A percentile compares a stretch with the other conserved stretches of the same genome.
Evolutionary conservation across 192 early-diverging fungal genomes (phyloP).

Genomic region (Backusella sp.): DNA sequence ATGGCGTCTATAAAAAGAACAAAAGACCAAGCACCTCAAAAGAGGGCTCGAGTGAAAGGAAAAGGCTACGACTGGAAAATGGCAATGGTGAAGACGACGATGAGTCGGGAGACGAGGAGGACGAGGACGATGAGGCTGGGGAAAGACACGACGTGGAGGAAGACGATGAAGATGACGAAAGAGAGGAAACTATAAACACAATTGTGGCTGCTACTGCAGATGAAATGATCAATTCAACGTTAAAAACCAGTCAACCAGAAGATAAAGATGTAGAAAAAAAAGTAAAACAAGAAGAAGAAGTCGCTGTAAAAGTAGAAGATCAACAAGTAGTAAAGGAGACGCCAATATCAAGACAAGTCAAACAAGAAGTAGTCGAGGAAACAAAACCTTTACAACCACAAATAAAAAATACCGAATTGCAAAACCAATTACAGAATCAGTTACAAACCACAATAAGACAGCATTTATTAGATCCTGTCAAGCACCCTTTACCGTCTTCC

Average conservation of each 20-base stretch:
- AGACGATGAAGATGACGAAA: neutral
- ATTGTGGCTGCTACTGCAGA: neutral
- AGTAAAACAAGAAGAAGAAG: neutral
- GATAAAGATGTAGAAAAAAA: neutral
- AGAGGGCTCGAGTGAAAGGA: neutral
- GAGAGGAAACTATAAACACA: neutral
- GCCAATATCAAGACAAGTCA: neutral
- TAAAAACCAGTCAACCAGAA: neutral
- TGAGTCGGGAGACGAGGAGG: neutral
- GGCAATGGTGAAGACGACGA: neutral
- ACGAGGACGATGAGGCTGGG: neutral
- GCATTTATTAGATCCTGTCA: constrained; percentile 28
- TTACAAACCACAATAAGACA: constrained; percentile 36
- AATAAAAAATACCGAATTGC: neutral
- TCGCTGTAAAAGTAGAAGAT: neutral
- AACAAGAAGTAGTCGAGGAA: neutral
- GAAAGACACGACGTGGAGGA: neutral
- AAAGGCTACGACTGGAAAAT: neutral
- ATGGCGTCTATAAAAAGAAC: constrained; percentile 72
- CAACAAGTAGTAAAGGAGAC: neutral
- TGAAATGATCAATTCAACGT: neutral
- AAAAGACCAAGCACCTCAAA: neutral
- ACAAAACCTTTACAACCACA: neutral
- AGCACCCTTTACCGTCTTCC: constrained; percentile 26
- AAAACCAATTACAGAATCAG: constrained; percentile 27